These are phyloP conservation scores for Lodderomyces jiufengensis DNA, from an alignment of 1,139 yeast species.

Conservation along the genomic window DNA sequence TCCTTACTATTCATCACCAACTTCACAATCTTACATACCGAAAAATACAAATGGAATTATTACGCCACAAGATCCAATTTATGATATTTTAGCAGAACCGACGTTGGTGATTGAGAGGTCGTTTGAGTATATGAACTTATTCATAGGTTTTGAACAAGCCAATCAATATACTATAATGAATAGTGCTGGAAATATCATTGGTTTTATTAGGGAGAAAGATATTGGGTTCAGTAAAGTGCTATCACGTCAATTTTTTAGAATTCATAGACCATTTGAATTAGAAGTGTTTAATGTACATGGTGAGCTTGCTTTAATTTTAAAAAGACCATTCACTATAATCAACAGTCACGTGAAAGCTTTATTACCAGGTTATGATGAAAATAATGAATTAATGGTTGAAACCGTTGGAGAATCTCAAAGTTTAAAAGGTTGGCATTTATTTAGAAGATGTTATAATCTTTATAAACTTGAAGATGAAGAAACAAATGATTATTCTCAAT, in stretches of 20 bases:
- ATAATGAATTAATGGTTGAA: constrained; percentile 40
- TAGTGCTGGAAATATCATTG: constrained; percentile 68
- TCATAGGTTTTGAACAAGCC: constrained; percentile 89
- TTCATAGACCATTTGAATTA: constrained; percentile 84
- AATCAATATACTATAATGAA: constrained; percentile 75
- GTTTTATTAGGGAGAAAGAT: constrained; percentile 80
- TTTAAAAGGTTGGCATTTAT: constrained; percentile 89
- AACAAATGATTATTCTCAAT: constrained; percentile 57
- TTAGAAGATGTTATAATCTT: constrained; percentile 84
- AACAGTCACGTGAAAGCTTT: constrained; percentile 81
- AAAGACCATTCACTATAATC: constrained; percentile 80
- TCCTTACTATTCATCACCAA: neutral
- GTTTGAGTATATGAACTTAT: constrained; percentile 80
- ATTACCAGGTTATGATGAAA: constrained; percentile 50
- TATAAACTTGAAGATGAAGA: constrained; percentile 51
- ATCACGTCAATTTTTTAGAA: constrained; percentile 74
- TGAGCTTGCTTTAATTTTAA: constrained; percentile 62
- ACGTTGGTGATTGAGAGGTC: constrained; percentile 84
- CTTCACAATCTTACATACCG: constrained; percentile 23
- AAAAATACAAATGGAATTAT: constrained; percentile 47
- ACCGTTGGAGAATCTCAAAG: constrained; percentile 78
- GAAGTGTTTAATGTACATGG: constrained; percentile 75
- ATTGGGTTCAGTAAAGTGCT: constrained; percentile 64
- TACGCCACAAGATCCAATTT: constrained; percentile 53
- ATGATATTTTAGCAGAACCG: constrained; percentile 64